Conservation (phyloP, 495 filamentous ascomycete genomes). For the Thermothielavioides terrestris region DNA sequence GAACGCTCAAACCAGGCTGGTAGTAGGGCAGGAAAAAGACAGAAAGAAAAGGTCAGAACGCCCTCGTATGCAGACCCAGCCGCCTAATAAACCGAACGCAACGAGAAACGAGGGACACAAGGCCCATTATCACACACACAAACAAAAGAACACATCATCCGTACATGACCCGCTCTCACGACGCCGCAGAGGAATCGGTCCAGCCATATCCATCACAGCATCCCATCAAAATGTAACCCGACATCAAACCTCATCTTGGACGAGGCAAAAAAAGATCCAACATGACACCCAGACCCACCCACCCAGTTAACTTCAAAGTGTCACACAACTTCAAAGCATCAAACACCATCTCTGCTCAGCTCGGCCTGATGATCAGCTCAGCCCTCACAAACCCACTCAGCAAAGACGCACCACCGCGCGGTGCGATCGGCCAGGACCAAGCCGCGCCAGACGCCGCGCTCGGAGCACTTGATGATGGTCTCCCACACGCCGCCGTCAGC, state of each 20-base stretch:
- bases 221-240: no score
- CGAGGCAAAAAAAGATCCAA: no score
- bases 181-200: no score
- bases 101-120: no score
- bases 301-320: no score
- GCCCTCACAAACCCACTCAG: slow-evolving; percentile 70
- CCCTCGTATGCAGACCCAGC: slow-evolving; percentile 4
- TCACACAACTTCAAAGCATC: neutral
- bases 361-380: no score
- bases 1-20: no score
- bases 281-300: no score
- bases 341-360: neutral
- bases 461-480: slow-evolving; percentile 94
- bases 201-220: slow-evolving; percentile 4
- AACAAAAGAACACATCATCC: neutral
- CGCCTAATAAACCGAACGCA: neutral
- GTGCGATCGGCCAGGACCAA: slow-evolving; percentile 91
- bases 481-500: slow-evolving; percentile 87
- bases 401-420: slow-evolving; percentile 97
- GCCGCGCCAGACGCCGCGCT: slow-evolving; percentile 83
- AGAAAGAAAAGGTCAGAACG: neutral
- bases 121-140: neutral
- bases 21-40: no score
- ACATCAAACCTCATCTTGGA: no score
- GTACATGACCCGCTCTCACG: no score